Evolutionary conservation across 2,329 filamentous ascomycete species (phyloP), one percentile per base, ranked within the genome.

Genomic region (Aspergillus sp.): DNA sequence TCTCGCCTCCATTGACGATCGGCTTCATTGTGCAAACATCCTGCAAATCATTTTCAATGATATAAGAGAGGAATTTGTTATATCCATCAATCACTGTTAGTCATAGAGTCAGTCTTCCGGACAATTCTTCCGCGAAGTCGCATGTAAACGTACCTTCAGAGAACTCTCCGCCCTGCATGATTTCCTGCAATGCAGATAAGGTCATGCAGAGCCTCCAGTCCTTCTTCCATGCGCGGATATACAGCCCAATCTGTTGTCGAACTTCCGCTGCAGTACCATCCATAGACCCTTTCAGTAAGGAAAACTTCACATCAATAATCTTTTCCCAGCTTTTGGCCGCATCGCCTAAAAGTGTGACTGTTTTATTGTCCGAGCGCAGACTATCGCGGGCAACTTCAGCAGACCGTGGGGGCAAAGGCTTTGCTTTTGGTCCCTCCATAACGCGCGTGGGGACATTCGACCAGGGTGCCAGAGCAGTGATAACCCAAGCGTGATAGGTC

Each of bases 381-480:
- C 90, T 90, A 66, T 95, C 89, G 30, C 87, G 80, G 4, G 84
- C 86, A 4, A 88, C 86, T 26, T 83, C 75, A 3, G 81, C 80
- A 3, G 85, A 80, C 16, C 84, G 77, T 0, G 86, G 83, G 17
- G 80, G 79, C 3, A 80, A 75, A 17, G 73, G 66, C 64, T 83
- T 87, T 44, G 74, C 72, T 36, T 75, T 76, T 11, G 68, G 65
- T 8, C 69, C 72, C 24, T 72, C 60, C 4, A 65, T 63, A 49
- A 70, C 54, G 44, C 72, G 68, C 54, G 65, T 55, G 65, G 56
- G 73, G 52, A 74, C 76, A 65, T 75, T 83, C 66, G 76, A 74
- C 85, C 90, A 96, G 0, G 92, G 92, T 13, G 83, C 80, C 20
- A 95, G 70, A 4, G 90, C 85, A 2, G 86, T 83, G 17, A 95